A percentile compares a stretch with the other conserved stretches of the same genome.
Evolutionary conservation across 1,284 basidiomycete genomes (phyloP).

Genomic region (Afroboletus lepidellus): DNA sequence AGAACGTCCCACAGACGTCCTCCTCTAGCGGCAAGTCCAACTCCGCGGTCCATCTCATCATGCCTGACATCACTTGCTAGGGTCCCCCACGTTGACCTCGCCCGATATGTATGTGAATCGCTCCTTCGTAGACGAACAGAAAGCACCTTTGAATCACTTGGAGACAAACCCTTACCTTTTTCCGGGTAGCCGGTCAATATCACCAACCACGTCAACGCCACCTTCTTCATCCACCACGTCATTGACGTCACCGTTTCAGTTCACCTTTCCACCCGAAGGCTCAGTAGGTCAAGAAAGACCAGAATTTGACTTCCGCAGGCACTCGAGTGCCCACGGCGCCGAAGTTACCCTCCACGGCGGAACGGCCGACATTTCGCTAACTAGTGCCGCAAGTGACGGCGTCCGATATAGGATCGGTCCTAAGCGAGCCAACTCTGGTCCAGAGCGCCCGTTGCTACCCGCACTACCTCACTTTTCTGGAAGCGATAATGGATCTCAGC

Average conservation of each 20-base stretch:
- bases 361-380: conserved; percentile 66
- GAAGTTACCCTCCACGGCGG: conserved; percentile 70
- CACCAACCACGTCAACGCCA: conserved; percentile 65
- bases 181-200: conserved; percentile 66
- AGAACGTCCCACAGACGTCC: conserved; percentile 42
- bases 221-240: conserved; percentile 63
- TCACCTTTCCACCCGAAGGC: conserved; percentile 55
- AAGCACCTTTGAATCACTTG: conserved; percentile 52
- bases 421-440: conserved; percentile 47
- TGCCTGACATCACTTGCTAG: conserved; percentile 52
- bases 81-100: conserved; percentile 58
- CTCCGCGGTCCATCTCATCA: conserved; percentile 44
- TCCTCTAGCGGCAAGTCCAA: conserved; percentile 45
- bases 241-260: conserved; percentile 63
- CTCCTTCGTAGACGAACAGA: conserved; percentile 60
- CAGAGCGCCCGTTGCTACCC: conserved; percentile 52
- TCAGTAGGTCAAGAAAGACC: conserved; percentile 51
- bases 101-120: conserved; percentile 57
- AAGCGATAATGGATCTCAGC: conserved; percentile 50
- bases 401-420: conserved; percentile 57
- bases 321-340: conserved; percentile 46
- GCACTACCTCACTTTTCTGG: conserved; percentile 49
- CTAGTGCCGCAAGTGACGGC: conserved; percentile 48
- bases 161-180: conserved; percentile 65
- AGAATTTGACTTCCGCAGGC: conserved; percentile 65